Conservation (phyloP, 495 filamentous ascomycete species). For the Aspergillus haitiensis region DNA sequence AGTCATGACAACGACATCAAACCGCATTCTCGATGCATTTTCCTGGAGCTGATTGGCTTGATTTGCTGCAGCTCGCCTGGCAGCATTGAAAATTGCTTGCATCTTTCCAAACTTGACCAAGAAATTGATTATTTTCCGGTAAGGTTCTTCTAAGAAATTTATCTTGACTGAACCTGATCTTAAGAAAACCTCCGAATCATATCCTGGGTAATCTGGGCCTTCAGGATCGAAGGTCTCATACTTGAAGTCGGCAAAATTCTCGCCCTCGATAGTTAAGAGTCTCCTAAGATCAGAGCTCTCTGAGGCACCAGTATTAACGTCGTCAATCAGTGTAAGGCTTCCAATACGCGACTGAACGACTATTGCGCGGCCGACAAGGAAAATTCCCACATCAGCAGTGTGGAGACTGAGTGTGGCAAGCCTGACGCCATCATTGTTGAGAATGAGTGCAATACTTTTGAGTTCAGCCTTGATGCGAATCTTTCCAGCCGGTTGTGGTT, state of each 20-base stretch:
- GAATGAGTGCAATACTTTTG: slow-evolving; percentile 87
- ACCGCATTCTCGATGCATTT: slow-evolving; percentile 83
- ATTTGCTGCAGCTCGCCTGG: slow-evolving; percentile 89
- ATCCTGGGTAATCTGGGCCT: slow-evolving; percentile 80
- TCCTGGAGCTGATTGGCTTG: slow-evolving; percentile 92
- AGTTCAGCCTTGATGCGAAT: slow-evolving; percentile 86
- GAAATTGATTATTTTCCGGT: slow-evolving; percentile 97
- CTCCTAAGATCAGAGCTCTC: slow-evolving; percentile 79
- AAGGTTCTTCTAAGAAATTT: slow-evolving; percentile 95
- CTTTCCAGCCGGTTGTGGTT: slow-evolving; percentile 49
- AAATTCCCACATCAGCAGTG: slow-evolving; percentile 86
- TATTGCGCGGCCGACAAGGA: slow-evolving; percentile 81
- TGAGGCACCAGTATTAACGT: slow-evolving; percentile 87
- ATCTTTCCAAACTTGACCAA: slow-evolving; percentile 98
- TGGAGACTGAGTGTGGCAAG: slow-evolving; percentile 90
- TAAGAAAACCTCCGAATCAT: slow-evolving; percentile 85
- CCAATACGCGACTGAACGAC: slow-evolving; percentile 82
- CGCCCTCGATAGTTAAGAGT: slow-evolving; percentile 88
- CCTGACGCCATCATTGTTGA: slow-evolving; percentile 98
- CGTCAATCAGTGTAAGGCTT: slow-evolving; percentile 83
- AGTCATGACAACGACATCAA: slow-evolving; percentile 89
- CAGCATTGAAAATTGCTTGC: slow-evolving; percentile 98
- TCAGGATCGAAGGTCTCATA: slow-evolving; percentile 92
- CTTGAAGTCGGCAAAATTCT: slow-evolving; percentile 95
- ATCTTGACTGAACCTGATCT: slow-evolving; percentile 92